Evolutionary conservation across 2,329 filamentous ascomycete genomes (phyloP), one percentile per base, ranked within the genome.

Genomic region (Penicillium polonicum): DNA sequence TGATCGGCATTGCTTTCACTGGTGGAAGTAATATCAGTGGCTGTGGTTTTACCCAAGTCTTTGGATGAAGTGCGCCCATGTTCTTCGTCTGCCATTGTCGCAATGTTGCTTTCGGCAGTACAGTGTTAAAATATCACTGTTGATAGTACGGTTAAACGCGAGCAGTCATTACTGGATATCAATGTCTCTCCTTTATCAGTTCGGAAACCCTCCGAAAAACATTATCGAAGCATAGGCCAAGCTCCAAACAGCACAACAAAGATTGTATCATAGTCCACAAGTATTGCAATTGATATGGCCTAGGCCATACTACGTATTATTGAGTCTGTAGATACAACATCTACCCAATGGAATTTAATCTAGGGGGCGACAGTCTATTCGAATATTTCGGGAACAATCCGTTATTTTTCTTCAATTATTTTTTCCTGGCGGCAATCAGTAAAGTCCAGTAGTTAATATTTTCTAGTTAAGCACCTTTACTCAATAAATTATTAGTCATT

Each of bases 211-310:
- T 53, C 54, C 58, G 58, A 51, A 23, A 27, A 27, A 12, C 21
- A 33, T 31, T 25, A 21, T 17, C 13, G 10, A 38, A 41, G 31
- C 25, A 48, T n/a, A 41, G 27, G 13, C 27, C 27, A 53, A 44
- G 33, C 33, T 50, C 13, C 13, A 41, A 50, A n/a, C 6, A 35
- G 3, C 19, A 45, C 6, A 36, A 6, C 4, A 42, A 8, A 4
- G 1, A 61, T 51, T 55, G 36, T 57, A 55, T 52, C 60, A 63
- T 59, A 42, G 27, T 17, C 17, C 35, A 52, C 43, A 29, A 39
- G 15, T 33, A 55, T 59, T 60, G 60, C 60, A 48, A 59, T 61
- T 52, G 6, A 2, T 2, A 33, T 10, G 21, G 29, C 2, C 45
- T 25, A 43, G 19, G 21, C 38, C 21, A 7, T 19, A 17, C 5